Base-by-base conservation (phyloP, 345 rosid genomes). In the Eucalyptus sp. region DNA sequence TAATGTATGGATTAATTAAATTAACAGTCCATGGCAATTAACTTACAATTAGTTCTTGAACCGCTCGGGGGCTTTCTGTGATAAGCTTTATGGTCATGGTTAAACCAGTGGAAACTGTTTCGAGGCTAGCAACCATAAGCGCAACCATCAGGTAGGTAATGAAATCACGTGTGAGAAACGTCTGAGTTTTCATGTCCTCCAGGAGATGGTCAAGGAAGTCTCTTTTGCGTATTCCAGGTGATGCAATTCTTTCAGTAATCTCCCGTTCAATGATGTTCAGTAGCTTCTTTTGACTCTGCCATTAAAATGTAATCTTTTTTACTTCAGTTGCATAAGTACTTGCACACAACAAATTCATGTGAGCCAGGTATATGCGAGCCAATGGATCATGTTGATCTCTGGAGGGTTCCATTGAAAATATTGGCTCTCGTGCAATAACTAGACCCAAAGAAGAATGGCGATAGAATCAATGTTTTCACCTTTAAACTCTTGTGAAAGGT, bases 401-500 rank as follows among this genome's bases (percentile, higher is more conserved):
- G 11, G 1, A 56, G 62, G 62, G 62, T 56, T 56, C 62, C 62
- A 56, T 29, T 56, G 62, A 56, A 22, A 56, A 1, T 56, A 56
- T 24, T 56, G 27, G 62, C 62, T 24, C 62, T 56, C 62, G 0
- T 56, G 27, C 62, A 24, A 1, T 56, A 56, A 56, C 33, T n/a
- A 4, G 41, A 66, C 3, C 71, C 71, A 31, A 15, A 66, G 20
- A n/a, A 66, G 76, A 41, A 66, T 66, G 76, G 22, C 7, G 9
- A n/a, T 7, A 66, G 56, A 33, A 68, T 29, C 83, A 13, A 87
- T 46, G 56, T 49, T 29, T 43, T 85, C 86, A 91, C 93, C 92
- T 89, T 83, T 87, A 91, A 88, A 60, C 94, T 91, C 87, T 31
- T 58, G 88, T 92, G 89, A 52, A 86, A 93, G 91, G 92, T 89